Evolutionary conservation across 805 yeast species (phyloP), one percentile per base, ranked within the genome.

Genomic region (Suhomyces canberraensis): DNA sequence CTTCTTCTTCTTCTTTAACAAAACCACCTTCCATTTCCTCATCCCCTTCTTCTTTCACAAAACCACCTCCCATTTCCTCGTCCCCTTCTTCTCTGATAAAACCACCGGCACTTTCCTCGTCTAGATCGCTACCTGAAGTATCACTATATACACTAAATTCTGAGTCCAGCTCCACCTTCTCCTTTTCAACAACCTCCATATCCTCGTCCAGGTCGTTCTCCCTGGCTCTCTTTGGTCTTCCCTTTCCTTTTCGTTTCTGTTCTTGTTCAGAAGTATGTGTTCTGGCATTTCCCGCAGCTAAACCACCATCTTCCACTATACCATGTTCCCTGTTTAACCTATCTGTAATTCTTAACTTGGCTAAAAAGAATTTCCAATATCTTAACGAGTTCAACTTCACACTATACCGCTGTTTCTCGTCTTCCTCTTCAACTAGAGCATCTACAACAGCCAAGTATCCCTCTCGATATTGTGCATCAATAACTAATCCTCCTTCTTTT

Each of bases 401-500:
- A 15, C 66, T 57, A 25, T 60, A 58, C 36, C 66, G 52, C 35
- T 66, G 66, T 8, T 70, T 72, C 22, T 73, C 73, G 17, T 60
- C 61, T 35, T 73, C 77, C 40, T 78, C 78, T 15, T 71, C 75
- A 35, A 64, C 50, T 16, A 82, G 51, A 16, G 69, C 66, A 8
- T 74, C 71, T 29, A 74, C 60, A 1, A 79, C 80, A 0, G 68
- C 60, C 17, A 60, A 48, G 25, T 86, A 67, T 0, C 89, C 90
- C 25, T 80, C 87, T 40, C 66, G 63, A 42, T 61, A 78, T 49
- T 80, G 81, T 16, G 52, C 51, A 4, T 84, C 81, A 4, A 89
- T 81, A 1, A 93, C 82, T 17, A 88, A 74, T 2, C 98, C 98
- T 4, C 80, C 78, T 28, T 79, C 73, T 36, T 69, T 66, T 0